Evolutionary conservation across 2,329 filamentous ascomycete species (phyloP).

Genomic region (Colletotrichum lentis): DNA sequence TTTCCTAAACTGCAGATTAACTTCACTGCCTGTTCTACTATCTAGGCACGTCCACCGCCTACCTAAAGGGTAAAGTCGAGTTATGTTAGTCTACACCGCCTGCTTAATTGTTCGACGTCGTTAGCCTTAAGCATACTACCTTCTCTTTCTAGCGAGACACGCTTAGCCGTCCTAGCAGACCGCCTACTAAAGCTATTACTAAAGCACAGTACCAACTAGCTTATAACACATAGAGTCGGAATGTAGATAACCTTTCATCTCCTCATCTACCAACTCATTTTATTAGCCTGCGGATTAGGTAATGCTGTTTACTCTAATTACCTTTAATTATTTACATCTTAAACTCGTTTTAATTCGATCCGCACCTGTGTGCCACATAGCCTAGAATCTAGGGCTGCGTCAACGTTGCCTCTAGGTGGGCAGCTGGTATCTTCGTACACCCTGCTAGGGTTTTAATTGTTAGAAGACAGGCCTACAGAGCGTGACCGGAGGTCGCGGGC

Average conservation of each 20-base stretch:
- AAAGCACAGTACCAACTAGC: background rate
- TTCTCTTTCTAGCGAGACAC: background rate
- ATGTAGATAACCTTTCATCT: background rate
- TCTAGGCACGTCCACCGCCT: background rate
- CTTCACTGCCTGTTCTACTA: background rate
- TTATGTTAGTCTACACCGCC: background rate
- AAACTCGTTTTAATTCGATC: background rate
- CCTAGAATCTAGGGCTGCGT: background rate
- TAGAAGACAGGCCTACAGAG: background rate
- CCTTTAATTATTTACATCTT: background rate
- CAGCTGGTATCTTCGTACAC: background rate
- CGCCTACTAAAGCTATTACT: background rate
- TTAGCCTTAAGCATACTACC: background rate
- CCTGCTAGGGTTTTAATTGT: too few species aligned
- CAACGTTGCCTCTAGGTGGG: background rate
- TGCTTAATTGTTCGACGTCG: background rate
- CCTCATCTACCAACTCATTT: background rate
- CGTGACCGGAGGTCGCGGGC: background rate
- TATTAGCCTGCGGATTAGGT: background rate
- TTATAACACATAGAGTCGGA: background rate
- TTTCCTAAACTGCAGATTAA: background rate
- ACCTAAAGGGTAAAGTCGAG: background rate
- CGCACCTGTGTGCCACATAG: background rate
- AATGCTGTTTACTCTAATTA: background rate
- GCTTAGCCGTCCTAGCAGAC: background rate